Conservation (phyloP, 257 asterid species). For the Solanum commersonii region DNA sequence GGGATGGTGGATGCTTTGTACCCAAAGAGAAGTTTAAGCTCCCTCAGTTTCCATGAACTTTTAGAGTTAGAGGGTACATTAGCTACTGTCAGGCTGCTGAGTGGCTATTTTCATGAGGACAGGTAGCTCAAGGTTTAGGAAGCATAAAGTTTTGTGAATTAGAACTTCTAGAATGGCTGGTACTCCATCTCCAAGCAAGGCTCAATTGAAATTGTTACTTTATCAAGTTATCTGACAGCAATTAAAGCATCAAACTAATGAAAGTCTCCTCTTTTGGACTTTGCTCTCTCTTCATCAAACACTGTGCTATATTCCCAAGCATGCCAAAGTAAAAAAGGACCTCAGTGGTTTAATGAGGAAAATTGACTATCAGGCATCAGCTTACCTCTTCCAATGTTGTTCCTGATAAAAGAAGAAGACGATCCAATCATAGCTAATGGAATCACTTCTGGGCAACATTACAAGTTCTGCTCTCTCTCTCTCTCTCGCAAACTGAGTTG, state of each 20-base stretch:
- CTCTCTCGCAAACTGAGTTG: neutral
- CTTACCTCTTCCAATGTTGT: neutral
- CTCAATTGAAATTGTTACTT: neutral
- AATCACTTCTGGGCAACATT: neutral
- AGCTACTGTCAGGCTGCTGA: neutral
- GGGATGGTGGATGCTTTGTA: neutral
- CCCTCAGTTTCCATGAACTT: neutral
- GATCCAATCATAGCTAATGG: neutral
- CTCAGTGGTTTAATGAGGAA: neutral
- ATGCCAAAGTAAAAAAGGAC: neutral
- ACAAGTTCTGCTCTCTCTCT: neutral
- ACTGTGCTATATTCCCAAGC: neutral
- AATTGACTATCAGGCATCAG: neutral
- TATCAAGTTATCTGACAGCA: neutral
- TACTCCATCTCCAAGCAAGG: neutral
- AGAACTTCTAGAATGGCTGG: neutral
- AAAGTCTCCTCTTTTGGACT: neutral
- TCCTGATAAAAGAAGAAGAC: neutral
- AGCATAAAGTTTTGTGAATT: neutral
- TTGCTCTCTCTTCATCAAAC: neutral
- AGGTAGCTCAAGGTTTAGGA: neutral
- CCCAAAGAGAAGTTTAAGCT: neutral
- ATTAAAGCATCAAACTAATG: neutral
- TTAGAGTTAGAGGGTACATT: neutral
- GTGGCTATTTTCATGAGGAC: neutral